Conservation (phyloP, 2,329 filamentous ascomycete genomes). For the Sarocladium kiliense region DNA sequence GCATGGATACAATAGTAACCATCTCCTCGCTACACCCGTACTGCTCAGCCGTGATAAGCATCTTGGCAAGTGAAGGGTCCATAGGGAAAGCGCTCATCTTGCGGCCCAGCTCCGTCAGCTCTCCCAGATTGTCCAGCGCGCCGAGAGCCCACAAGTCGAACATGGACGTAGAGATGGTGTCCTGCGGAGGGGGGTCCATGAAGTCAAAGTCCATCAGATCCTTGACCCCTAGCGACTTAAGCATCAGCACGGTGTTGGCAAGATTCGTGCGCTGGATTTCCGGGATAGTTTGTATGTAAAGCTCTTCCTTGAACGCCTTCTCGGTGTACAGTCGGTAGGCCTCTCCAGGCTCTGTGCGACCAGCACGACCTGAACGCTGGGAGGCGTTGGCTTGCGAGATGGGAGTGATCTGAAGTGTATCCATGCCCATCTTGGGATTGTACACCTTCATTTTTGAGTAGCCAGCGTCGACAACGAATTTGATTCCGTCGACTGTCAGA, state of each 20-base stretch:
- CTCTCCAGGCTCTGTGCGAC: slow-evolving; percentile 90
- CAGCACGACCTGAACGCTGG: slow-evolving; percentile 88
- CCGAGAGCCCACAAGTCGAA: slow-evolving; percentile 97
- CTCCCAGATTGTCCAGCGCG: slow-evolving; percentile 87
- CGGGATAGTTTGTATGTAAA: slow-evolving; percentile 95
- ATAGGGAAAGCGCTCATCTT: slow-evolving; percentile 98
- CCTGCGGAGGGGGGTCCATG: slow-evolving; percentile 97
- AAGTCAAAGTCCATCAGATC: slow-evolving; percentile 97
- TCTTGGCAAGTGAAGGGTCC: slow-evolving; percentile 92
- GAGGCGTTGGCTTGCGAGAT: slow-evolving; percentile 96
- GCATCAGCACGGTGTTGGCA: slow-evolving; percentile 85
- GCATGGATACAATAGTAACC: slow-evolving; percentile 96
- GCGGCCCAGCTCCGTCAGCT: slow-evolving; percentile 78
- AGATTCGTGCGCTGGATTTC: slow-evolving; percentile 97
- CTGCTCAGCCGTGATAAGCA: slow-evolving; percentile 84
- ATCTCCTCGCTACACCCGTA: slow-evolving; percentile 97
- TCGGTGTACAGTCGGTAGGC: slow-evolving; percentile 93
- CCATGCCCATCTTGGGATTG: slow-evolving; percentile 99
- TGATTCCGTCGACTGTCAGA: slow-evolving; percentile 96
- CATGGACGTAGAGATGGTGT: slow-evolving; percentile 93
- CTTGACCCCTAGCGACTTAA: slow-evolving; percentile 92
- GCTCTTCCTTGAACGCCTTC: slow-evolving; percentile 88
- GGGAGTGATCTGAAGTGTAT: slow-evolving; percentile 94
- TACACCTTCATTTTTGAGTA: slow-evolving; percentile 99
- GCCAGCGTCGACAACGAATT: slow-evolving; percentile 95